phyloP scores from a whole-genome alignment of 2,329 filamentous ascomycete genomes.

The Incumbomyces delicatus region DNA sequence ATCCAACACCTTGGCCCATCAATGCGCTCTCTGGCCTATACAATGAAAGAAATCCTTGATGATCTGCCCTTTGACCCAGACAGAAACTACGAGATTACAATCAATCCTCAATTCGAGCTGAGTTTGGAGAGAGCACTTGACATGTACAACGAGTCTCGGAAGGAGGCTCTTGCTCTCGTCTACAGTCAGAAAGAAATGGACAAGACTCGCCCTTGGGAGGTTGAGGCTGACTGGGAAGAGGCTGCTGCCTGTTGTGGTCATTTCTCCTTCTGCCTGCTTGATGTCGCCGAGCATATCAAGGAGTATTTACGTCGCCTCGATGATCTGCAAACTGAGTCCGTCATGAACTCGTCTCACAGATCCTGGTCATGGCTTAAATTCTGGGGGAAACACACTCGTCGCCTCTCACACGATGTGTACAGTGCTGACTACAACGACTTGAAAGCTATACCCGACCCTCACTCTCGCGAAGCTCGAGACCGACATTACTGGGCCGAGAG shows the following conservation, averaged over 20 bases:
- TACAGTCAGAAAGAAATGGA: conserved; percentile 71
- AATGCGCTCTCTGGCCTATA: conserved; percentile 92
- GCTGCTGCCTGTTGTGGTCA: conserved; percentile 96
- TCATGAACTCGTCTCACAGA: conserved; percentile 51
- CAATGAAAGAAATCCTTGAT: conserved; percentile 75
- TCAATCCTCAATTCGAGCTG: conserved; percentile 69
- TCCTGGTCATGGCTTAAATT: conserved; percentile 81
- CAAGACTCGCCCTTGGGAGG: conserved; percentile 57
- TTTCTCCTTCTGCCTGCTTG: conserved; percentile 83
- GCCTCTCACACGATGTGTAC: not conserved
- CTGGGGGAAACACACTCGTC: conserved; percentile 44
- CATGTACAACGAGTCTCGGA: conserved; percentile 67
- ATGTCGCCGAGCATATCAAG: conserved; percentile 83
- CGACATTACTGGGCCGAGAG: conserved; percentile 1
- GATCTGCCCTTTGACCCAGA: conserved; percentile 71
- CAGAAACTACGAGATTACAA: conserved; percentile 57
- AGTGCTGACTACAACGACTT: not conserved
- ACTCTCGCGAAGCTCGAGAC: conserved; percentile 6
- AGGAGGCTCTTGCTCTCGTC: conserved; percentile 64
- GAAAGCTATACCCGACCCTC: not conserved
- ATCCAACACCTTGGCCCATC: conserved; percentile 82
- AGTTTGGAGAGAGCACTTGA: conserved; percentile 72
- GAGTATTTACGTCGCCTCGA: conserved; percentile 75
- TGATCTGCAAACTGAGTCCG: conserved; percentile 62
- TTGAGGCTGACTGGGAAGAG: conserved; percentile 91